Evolutionary conservation across 768 basidiomycete genomes (phyloP).

Genomic region (Hypholoma sublateritium): DNA sequence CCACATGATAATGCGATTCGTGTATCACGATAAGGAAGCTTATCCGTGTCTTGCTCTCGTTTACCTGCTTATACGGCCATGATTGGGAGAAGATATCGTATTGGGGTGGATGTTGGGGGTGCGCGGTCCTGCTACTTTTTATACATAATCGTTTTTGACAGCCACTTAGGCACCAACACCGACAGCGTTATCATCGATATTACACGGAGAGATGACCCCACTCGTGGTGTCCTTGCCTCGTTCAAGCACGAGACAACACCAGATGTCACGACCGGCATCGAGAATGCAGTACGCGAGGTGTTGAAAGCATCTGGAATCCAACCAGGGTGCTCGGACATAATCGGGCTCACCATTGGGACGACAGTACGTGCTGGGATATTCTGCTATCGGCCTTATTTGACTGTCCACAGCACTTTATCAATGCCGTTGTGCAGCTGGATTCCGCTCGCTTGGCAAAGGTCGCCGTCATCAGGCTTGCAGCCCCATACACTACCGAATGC

Average conservation of each 20-base stretch:
- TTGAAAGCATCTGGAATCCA: slow-evolving; percentile 37
- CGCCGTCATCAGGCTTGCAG: slow-evolving; percentile 63
- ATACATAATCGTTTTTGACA: not conserved
- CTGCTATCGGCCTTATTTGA: not conserved
- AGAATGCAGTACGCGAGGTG: slow-evolving; percentile 45
- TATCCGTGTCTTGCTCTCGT: not conserved
- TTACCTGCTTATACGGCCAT: not conserved
- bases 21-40: not conserved
- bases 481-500: slow-evolving; percentile 55
- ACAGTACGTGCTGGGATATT: slow-evolving; percentile 35
- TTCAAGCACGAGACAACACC: slow-evolving; percentile 55
- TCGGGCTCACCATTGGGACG: slow-evolving; percentile 60
- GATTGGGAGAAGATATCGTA: slow-evolving; percentile 19
- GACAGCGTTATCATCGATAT: slow-evolving; percentile 34
- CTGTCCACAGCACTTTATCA: slow-evolving; percentile 48
- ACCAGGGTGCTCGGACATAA: slow-evolving; percentile 32
- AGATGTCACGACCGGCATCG: slow-evolving; percentile 60
- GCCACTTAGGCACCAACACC: slow-evolving; percentile 32
- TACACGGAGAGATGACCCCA: slow-evolving; percentile 22
- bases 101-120: slow-evolving; percentile 36
- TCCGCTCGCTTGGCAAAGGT: slow-evolving; percentile 53
- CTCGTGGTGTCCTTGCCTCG: slow-evolving; percentile 35
- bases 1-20: not conserved
- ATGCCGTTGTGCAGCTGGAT: slow-evolving; percentile 61
- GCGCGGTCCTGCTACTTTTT: not conserved